phyloP scores from a whole-genome alignment of 2,329 filamentous ascomycete genomes.

The Fusarium sp. region DNA sequence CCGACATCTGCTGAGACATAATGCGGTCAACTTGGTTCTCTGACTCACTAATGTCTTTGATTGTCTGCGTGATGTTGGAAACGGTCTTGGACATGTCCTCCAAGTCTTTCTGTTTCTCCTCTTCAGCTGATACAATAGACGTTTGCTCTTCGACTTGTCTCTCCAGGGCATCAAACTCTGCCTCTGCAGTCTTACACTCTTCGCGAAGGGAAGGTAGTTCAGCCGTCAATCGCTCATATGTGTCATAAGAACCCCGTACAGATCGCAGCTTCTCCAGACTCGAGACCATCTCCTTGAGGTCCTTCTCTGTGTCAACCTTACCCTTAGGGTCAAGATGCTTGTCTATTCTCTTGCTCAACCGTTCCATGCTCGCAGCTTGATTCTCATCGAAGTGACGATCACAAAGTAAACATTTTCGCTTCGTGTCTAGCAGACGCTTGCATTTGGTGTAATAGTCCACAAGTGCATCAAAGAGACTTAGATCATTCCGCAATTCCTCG shows the following conservation, averaged over 20 bases:
- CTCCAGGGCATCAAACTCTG: conserved; percentile 71
- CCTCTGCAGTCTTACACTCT: conserved; percentile 71
- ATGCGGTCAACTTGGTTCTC: conserved; percentile 81
- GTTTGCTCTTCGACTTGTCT: conserved; percentile 76
- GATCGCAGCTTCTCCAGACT: conserved; percentile 70
- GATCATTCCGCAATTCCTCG: conserved; percentile 72
- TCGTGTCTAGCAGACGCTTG: conserved; percentile 71
- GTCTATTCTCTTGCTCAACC: conserved; percentile 75
- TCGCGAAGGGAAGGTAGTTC: conserved; percentile 78
- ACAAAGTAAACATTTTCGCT: conserved; percentile 83
- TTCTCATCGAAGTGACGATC: conserved; percentile 74
- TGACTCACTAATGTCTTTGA: conserved; percentile 77
- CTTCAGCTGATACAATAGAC: conserved; percentile 71
- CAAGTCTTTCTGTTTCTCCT: conserved; percentile 76
- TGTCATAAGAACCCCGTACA: conserved; percentile 77
- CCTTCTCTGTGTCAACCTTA: conserved; percentile 71
- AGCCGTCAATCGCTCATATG: conserved; percentile 74
- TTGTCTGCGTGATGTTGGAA: conserved; percentile 77
- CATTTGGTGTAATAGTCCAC: conserved; percentile 79
- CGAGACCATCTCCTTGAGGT: conserved; percentile 64
- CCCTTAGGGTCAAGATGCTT: conserved; percentile 71
- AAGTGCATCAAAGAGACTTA: conserved; percentile 76
- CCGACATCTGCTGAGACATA: conserved; percentile 78
- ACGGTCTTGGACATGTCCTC: conserved; percentile 83
- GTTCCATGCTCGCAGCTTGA: conserved; percentile 67